Evolutionary conservation across 257 asterid genomes (phyloP), one percentile per base, ranked within the genome.

Genomic region (Asclepias syriaca): DNA sequence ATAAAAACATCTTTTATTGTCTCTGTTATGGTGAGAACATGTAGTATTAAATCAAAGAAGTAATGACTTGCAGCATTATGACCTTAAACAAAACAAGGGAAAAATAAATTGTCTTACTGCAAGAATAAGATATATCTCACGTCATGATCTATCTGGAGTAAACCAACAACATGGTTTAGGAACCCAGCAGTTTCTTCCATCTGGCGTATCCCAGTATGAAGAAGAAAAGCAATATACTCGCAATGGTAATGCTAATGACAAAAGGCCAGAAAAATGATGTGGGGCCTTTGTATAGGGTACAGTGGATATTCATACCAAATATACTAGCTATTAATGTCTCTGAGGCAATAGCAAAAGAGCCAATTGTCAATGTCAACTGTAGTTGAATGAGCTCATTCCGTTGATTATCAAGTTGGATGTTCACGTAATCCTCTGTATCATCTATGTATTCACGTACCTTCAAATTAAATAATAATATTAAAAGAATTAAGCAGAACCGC

Each of bases 361-460:
- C 96, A 14, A 89, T 93, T 32, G 98, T 90, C 82, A 90, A 51
- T 34, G 87, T 89, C 83, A 93, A 72, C 82, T 93, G 96, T 69
- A 90, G 90, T 79, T 93, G 98, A 76, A 93, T 93, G 43, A 93
- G 92, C 73, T 93, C 96, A 56, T 93, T 93, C 80, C 98, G 77
- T 77, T 90, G 98, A 70, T 85, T 93, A 87, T 89, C 98, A 21
- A 93, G 95, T 71, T 93, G 97, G 85, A 93, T 93, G 72, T 93
- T 93, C 60, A 93, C 95, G 8, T 93, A 90, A 58, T 93, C 98
- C 81, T 93, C 97, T 2, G 97, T 93, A 80, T 93, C 98, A 65
- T 93, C 97, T 18, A 90, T 87, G 74, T 93, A 93, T 76, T 93
- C 97, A 18, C 97, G 93, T 59, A 93, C 98, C 96, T 93, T 79